Base-by-base conservation (phyloP, 2,329 filamentous ascomycete species). In the Phaeomoniella chlamydospora region DNA sequence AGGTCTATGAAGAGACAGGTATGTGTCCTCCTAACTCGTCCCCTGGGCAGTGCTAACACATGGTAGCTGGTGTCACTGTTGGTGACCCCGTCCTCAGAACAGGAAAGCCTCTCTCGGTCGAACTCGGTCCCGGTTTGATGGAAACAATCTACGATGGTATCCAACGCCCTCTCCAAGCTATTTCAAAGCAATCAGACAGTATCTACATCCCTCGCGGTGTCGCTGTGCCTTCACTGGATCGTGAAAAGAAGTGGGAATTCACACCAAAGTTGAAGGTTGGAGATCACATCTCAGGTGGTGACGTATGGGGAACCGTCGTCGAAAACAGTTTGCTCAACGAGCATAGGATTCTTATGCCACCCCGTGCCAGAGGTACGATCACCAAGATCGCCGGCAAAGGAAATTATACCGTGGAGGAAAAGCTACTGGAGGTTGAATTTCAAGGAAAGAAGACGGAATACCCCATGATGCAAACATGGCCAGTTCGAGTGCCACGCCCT, bases 61-160 rank as follows among this genome's bases (percentile, higher is more conserved):
- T 42, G 37, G 17, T 12, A 30, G 90, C 88, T 59, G 90, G 90
- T 65, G 80, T 98, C 48, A 93, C 77, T 48, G 87, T 98, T 47
- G 90, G 90, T 55, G 90, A 98, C 56, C 90, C 90, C 35, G 90
- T 98, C 47, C 53, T 66, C 42, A 76, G 88, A 53, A 94, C 88
- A 39, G 84, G 86, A 60, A 94, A 96, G 72, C 90, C 90, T 44
- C 70, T 98, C 38, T 94, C 90, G 39, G 90, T 98, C 62, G 90
- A 98, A 62, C 80, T 98, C 33, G 90, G 90, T 35, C 90, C 90
- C 44, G 90, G 90, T 57, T 69, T 98, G 59, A 85, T 98, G 74
- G 88, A 96, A 66, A 94, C 90, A 48, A 98, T 98, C 61, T 98
- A 96, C 70, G 90, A 98, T 59, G 90, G 90, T 67, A 98, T 98